Conservation (phyloP, 768 basidiomycete species). For the Coprinopsis strossmayeri region DNA sequence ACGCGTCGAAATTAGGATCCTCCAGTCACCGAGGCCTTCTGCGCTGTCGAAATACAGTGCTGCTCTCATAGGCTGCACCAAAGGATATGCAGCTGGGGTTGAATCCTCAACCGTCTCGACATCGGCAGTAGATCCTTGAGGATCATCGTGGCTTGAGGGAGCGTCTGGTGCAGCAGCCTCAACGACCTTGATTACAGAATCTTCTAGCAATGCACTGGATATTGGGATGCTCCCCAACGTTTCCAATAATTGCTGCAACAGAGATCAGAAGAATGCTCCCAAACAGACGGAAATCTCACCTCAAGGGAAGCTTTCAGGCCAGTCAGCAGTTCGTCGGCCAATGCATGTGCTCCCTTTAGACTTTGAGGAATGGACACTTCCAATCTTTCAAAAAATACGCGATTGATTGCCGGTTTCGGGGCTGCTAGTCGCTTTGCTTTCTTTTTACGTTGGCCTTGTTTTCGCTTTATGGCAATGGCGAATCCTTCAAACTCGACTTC, state of each 20-base stretch:
- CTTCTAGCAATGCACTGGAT: too few species aligned
- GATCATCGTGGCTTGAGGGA: background rate
- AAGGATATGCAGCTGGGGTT: constrained; percentile 23
- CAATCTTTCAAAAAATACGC: background rate
- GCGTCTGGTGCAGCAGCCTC: background rate
- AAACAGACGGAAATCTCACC: too few species aligned
- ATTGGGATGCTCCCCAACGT: too few species aligned
- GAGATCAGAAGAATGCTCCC: too few species aligned
- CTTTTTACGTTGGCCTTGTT: constrained; percentile 3
- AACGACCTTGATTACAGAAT: too few species aligned
- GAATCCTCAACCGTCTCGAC: background rate
- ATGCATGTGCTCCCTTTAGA: background rate
- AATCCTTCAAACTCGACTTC: background rate
- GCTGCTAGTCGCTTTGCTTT: background rate
- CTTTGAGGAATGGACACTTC: background rate
- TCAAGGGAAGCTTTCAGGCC: background rate
- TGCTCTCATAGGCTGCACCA: constrained; percentile 52
- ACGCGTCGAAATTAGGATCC: constrained; percentile 45
- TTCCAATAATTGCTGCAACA: too few species aligned
- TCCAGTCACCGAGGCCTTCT: constrained; percentile 60
- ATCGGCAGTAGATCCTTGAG: background rate
- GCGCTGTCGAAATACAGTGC: constrained; percentile 54
- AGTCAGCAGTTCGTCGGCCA: background rate
- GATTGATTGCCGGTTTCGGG: background rate
- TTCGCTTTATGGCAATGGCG: background rate